A percentile compares a stretch with the other conserved stretches of the same genome.
Conservation (phyloP, 2,329 filamentous ascomycete species). For the Phialophora expanda region DNA sequence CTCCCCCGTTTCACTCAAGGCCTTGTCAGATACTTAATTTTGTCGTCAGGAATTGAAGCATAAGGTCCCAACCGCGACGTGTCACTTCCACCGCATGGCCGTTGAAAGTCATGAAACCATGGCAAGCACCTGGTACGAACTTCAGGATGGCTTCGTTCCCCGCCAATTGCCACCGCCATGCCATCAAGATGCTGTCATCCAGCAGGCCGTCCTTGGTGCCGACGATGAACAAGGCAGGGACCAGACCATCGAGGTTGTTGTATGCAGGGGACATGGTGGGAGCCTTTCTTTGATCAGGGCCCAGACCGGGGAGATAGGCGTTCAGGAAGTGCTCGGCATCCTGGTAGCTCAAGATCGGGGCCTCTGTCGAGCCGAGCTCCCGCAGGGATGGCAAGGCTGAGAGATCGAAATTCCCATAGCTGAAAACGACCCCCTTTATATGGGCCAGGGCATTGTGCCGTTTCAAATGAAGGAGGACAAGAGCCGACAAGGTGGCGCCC, state of each 20-base stretch:
- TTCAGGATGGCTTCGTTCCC: conserved; percentile 14
- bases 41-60: neutral
- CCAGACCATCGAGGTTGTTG: conserved; percentile 11
- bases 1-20: neutral
- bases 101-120: conserved; percentile 10
- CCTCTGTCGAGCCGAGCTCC: neutral
- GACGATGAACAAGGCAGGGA: conserved; percentile 10
- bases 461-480: neutral
- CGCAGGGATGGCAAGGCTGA: conserved; percentile 1
- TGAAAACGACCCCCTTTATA: conserved; percentile 6
- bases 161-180: conserved; percentile 11
- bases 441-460: neutral
- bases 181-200: conserved; percentile 21
- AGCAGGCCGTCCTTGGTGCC: conserved; percentile 9
- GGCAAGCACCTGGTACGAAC: conserved; percentile 4
- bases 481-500: conserved; percentile 4
- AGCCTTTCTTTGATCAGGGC: neutral
- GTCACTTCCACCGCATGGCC: neutral
- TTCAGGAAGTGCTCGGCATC: conserved; percentile 5
- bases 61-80: neutral
- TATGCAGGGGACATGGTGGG: conserved; percentile 9
- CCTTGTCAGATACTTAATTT: neutral
- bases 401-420: conserved; percentile 15
- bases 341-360: neutral
- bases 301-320: neutral